Evolutionary conservation across 169 alveolate genomes (phyloP).

Genomic region (Plasmodium gallinaceum): DNA sequence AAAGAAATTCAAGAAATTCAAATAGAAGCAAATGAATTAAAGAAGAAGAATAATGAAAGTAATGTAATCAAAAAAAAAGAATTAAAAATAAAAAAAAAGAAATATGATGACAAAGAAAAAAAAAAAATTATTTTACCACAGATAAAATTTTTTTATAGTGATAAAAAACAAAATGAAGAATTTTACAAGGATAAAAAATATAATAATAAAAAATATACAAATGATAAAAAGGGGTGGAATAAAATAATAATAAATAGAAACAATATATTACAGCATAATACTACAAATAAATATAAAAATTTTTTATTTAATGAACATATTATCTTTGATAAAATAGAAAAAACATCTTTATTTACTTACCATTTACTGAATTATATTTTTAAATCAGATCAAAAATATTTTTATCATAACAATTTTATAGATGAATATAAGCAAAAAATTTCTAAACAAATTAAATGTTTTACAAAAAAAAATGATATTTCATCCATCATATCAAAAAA

Average conservation of each 20-base stretch:
- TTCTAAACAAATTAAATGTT: conserved; percentile 65
- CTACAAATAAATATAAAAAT: conserved; percentile 61
- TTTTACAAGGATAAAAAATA: not conserved
- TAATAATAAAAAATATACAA: not conserved
- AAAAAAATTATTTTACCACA: not conserved
- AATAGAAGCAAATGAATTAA: not conserved
- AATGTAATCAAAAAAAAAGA: not conserved
- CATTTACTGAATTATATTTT: conserved; percentile 59
- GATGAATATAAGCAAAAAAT: conserved; percentile 66
- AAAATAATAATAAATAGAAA: conserved; percentile 73
- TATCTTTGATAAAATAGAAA: conserved; percentile 64
- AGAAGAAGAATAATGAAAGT: not conserved
- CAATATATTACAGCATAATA: conserved; percentile 64
- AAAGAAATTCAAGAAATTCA: conserved; percentile 49
- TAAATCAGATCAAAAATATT: conserved; percentile 49
- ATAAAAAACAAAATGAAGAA: not conserved
- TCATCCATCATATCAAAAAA: conserved; percentile 25
- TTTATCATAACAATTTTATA: conserved; percentile 66
- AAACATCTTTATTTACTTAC: conserved; percentile 35
- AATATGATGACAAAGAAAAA: not conserved
- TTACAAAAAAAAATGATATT: conserved; percentile 57
- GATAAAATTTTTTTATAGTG: not conserved
- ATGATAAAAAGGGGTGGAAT: conserved; percentile 64
- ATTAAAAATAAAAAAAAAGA: not conserved
- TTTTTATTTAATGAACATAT: conserved; percentile 55